Evolutionary conservation across 1,284 basidiomycete species (phyloP).

Genomic region (Rhodotorula sp.): DNA sequence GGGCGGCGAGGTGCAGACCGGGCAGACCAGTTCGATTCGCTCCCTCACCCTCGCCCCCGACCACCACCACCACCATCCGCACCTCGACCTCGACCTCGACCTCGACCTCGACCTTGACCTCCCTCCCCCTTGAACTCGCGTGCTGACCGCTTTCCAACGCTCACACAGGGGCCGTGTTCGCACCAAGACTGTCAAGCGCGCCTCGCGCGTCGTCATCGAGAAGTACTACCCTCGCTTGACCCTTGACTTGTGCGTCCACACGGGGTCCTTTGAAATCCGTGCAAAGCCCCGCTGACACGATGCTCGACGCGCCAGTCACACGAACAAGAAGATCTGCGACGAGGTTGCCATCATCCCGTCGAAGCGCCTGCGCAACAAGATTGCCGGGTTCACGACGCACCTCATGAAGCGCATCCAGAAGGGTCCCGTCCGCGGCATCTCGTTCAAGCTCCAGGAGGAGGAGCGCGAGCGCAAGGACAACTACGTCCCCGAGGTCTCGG

Average conservation of each 20-base stretch:
- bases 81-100: too few relatives aligned
- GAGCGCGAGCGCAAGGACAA: conserved; percentile 99
- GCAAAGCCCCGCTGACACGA: neutral
- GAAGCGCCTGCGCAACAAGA: conserved; percentile 99
- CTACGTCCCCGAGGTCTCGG: conserved; percentile 94
- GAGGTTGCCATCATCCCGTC: conserved; percentile 92
- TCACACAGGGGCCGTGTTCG: conserved; percentile 90
- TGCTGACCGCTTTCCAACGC: neutral
- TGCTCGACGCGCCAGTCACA: conserved; percentile 53
- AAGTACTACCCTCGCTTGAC: conserved; percentile 72
- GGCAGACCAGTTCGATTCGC: neutral
- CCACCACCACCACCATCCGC: neutral
- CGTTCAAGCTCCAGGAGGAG: conserved; percentile 99
- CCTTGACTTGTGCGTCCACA: conserved; percentile 48
- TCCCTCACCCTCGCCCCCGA: neutral
- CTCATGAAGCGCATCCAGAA: conserved; percentile 99
- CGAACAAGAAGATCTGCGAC: conserved; percentile 99
- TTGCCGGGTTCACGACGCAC: conserved; percentile 99
- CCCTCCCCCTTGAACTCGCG: too few relatives aligned
- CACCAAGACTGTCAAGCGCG: conserved; percentile 99
- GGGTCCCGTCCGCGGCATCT: conserved; percentile 99
- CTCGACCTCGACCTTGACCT: too few relatives aligned
- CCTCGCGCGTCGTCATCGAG: conserved; percentile 98
- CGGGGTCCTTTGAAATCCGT: neutral
- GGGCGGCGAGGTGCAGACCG: neutral